Percentiles rank a stretch among this genome's conserved stretches.
These are phyloP conservation scores for Pseudozyma tsukubaensis DNA, from an alignment of 1,284 basidiomycete species.

Conservation along the genomic window DNA sequence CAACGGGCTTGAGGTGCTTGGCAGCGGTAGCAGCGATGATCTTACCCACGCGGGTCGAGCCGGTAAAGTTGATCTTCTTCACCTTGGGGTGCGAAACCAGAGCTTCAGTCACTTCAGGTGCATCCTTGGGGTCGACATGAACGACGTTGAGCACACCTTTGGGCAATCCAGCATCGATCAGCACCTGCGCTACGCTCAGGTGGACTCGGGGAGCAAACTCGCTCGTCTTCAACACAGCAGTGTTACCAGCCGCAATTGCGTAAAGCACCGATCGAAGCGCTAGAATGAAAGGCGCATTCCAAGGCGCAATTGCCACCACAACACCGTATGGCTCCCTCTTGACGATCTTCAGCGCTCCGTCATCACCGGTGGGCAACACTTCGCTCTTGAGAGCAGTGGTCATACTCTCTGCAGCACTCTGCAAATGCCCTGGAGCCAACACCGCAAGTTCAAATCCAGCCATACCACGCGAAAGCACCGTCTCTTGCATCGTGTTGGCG, in stretches of 20 bases:
- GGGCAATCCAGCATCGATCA: constrained; percentile 74
- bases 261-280: constrained; percentile 72
- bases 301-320: constrained; percentile 52
- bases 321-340: constrained; percentile 51
- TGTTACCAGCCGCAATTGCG: constrained; percentile 76
- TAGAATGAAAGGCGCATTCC: constrained; percentile 67
- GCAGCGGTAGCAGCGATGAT: constrained; percentile 86
- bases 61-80: constrained; percentile 71
- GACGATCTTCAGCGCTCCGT: constrained; percentile 46
- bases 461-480: constrained; percentile 43
- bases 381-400: constrained; percentile 42
- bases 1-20: constrained; percentile 76
- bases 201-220: constrained; percentile 74
- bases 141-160: constrained; percentile 75
- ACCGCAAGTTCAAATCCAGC: constrained; percentile 51
- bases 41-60: constrained; percentile 78
- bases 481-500: constrained; percentile 40
- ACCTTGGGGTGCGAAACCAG: constrained; percentile 75
- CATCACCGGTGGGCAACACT: constrained; percentile 28
- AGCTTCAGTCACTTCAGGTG: constrained; percentile 72
- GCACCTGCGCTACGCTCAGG: constrained; percentile 72
- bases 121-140: constrained; percentile 72
- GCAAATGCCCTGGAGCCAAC: constrained; percentile 29
- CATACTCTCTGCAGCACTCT: constrained; percentile 30
- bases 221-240: constrained; percentile 75